Base-by-base conservation (phyloP, 106 monocot genomes). In the Dendrobium chrysotoxum region DNA sequence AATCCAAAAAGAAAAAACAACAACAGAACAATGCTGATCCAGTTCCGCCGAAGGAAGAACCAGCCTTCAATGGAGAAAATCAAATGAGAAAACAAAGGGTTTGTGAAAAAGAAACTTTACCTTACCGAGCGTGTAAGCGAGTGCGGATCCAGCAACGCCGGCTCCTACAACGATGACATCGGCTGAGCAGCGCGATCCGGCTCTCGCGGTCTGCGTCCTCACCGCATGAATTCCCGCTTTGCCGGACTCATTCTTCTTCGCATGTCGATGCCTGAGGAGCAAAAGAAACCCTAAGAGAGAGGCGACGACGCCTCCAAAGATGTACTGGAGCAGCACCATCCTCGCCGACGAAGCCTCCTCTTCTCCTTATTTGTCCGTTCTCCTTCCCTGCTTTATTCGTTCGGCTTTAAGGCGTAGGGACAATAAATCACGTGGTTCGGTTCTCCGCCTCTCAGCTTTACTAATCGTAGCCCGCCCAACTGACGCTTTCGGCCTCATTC, bases 91-190 rank as follows among this genome's bases (percentile, higher is more conserved):
- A 65, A 15, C 25, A 23, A 65, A 26, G 64, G 12, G 50, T 50
- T 50, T 50, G 50, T 3, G 71, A 71, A 71, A 65, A 71, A 10
- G 64, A 26, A 65, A 25, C 12, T 53, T 80, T 17, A 96, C 96
- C 91, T 92, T 92, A 67, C 86, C 96, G 9, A 96, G 96, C 0
- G 94, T 88, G 81, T 90, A 96, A 4, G 96, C 96, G 21, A 96
- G 92, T 3, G 96, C 94, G 11, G 96, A 86, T 16, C 96, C 96
- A 25, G 92, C 94, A 13, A 96, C 92, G 5, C 96, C 96, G 53
- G 96, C 96, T 3, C 96, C 96, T 45, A 94, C 96, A 45, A 96
- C 75, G 67, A 96, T 83, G 40, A 96, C 89, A 73, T 96, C 96
- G 3, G 83, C 28, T 1, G 79, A 83, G 17, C 71, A 71, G 31